Percentiles rank a stretch among this genome's conserved stretches.
phyloP scores from a whole-genome alignment of 352 stramenopile genomes.

The Globisporangium sylvaticum region DNA sequence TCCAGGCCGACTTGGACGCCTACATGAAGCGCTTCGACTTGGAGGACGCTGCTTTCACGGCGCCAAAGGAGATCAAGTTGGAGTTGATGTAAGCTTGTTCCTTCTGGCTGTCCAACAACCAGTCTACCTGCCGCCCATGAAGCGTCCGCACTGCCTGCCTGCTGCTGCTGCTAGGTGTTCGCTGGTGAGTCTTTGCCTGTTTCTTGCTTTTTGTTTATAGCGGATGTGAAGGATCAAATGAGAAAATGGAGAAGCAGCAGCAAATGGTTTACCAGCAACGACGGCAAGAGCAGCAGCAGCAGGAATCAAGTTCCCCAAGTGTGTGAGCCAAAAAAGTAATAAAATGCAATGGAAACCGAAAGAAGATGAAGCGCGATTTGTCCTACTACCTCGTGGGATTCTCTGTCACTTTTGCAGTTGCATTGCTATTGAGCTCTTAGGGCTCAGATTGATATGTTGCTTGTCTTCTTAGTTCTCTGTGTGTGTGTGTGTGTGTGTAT shows the following conservation, averaged over 20 bases:
- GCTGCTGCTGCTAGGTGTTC: neutral
- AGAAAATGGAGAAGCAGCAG: neutral
- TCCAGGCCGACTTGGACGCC: conserved; percentile 79
- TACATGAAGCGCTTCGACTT: conserved; percentile 87
- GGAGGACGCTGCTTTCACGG: conserved; percentile 76
- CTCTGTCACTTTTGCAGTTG: neutral
- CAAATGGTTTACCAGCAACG: neutral
- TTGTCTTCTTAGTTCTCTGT: neutral
- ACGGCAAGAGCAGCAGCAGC: neutral
- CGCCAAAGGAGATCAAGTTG: conserved; percentile 80
- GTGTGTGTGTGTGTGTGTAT: neutral
- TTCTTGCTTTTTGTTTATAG: neutral
- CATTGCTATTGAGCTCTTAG: neutral
- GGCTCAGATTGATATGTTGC: neutral
- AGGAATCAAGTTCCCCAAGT: neutral
- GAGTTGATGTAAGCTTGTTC: conserved; percentile 70
- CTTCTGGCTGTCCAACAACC: neutral
- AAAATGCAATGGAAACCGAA: conserved; percentile 14
- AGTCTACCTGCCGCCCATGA: neutral
- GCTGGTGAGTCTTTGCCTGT: conserved; percentile 5
- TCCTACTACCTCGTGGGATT: neutral
- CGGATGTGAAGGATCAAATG: neutral
- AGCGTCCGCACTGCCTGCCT: neutral
- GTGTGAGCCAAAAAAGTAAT: conserved; percentile 15
- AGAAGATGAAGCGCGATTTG: neutral